phyloP scores from a whole-genome alignment of 805 yeast species.

The Cyberlindnera bimundalis region DNA sequence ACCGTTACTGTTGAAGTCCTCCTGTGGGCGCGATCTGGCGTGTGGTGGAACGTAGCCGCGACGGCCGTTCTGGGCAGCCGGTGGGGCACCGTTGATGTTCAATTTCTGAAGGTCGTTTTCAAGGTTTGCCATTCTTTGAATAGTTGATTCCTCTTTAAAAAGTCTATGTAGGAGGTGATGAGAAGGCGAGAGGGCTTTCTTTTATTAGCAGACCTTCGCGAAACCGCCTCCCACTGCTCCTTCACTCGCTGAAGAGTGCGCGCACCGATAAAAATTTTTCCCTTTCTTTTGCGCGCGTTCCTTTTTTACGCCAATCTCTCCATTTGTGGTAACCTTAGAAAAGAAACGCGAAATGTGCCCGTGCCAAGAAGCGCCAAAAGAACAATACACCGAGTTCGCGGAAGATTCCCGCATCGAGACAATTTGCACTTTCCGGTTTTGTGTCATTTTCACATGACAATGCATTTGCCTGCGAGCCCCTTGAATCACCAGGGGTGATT shows the following conservation, averaged over 20 bases:
- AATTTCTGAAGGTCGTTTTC: slow-evolving; percentile 55
- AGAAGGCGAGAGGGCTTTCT: neutral
- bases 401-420: too few species aligned
- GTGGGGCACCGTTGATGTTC: slow-evolving; percentile 32
- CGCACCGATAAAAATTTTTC: neutral
- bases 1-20: slow-evolving; percentile 18
- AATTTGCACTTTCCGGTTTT: too few species aligned
- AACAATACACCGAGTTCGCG: too few species aligned
- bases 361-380: too few species aligned
- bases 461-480: too few species aligned
- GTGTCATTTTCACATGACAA: too few species aligned
- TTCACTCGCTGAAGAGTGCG: neutral
- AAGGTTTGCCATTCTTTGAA: slow-evolving; percentile 46
- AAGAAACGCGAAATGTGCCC: neutral
- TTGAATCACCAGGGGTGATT: too few species aligned
- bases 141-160: neutral
- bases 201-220: neutral
- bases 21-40: slow-evolving; percentile 33
- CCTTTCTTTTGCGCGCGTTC: slow-evolving; percentile 1
- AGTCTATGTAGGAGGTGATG: neutral
- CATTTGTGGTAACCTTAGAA: neutral
- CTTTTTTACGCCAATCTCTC: slow-evolving; percentile 1
- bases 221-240: neutral
- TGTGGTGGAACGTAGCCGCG: slow-evolving; percentile 58
- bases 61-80: slow-evolving; percentile 22